Evolutionary conservation across 2,329 filamentous ascomycete species (phyloP).

Genomic region (Neoascochyta sp.): DNA sequence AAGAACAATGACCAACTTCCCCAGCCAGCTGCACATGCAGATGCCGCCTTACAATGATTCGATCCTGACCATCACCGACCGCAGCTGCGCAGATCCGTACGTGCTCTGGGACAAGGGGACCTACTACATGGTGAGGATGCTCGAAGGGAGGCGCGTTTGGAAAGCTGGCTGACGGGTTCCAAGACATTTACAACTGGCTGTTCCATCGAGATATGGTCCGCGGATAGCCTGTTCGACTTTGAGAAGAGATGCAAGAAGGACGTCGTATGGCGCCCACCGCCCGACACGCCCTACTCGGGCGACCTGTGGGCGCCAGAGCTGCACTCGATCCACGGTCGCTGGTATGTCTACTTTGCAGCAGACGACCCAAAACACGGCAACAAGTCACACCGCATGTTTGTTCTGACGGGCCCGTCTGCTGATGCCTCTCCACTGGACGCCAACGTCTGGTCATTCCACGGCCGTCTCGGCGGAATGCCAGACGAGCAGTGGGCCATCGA

Average conservation of each 20-base stretch:
- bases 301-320: conserved; percentile 57
- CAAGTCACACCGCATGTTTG: conserved; percentile 45
- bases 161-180: not conserved
- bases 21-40: conserved; percentile 18
- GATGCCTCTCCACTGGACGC: conserved; percentile 27
- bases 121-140: conserved; percentile 41
- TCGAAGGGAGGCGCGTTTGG: not conserved
- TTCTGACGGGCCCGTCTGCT: conserved; percentile 42
- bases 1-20: conserved; percentile 11
- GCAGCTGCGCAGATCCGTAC: conserved; percentile 45
- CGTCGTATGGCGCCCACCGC: conserved; percentile 44
- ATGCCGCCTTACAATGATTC: conserved; percentile 36
- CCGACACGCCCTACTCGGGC: conserved; percentile 42
- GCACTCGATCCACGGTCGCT: conserved; percentile 49
- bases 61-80: conserved; percentile 42
- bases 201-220: conserved; percentile 45
- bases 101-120: conserved; percentile 42
- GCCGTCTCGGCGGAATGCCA: conserved; percentile 41
- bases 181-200: conserved; percentile 46
- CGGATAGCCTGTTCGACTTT: conserved; percentile 40
- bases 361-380: conserved; percentile 44
- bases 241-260: conserved; percentile 37
- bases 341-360: conserved; percentile 54
- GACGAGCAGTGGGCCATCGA: conserved; percentile 48
- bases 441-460: conserved; percentile 42